Percentiles rank a stretch among this genome's conserved stretches.
Evolutionary conservation across 768 basidiomycete genomes (phyloP).

Genomic region (Podaxis carcinomalis): DNA sequence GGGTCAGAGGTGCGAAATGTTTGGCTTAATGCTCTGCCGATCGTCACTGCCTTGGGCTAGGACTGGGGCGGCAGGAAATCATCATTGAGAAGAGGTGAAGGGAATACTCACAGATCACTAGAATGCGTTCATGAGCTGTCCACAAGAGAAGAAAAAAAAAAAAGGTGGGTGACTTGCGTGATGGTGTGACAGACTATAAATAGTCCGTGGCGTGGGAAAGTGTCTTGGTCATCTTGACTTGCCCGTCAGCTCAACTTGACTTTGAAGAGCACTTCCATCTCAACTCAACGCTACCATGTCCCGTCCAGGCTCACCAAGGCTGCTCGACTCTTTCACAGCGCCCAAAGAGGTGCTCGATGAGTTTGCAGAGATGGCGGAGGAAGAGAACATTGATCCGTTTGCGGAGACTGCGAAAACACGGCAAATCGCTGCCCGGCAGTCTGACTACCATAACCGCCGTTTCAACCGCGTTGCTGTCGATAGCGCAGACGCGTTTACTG

Average conservation of each 20-base stretch:
- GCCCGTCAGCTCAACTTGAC: slow-evolving; percentile 14
- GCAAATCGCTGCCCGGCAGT: slow-evolving; percentile 91
- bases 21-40: slow-evolving; percentile 67
- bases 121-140: not conserved
- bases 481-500: slow-evolving; percentile 74
- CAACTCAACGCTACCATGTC: slow-evolving; percentile 33
- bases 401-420: slow-evolving; percentile 90
- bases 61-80: slow-evolving; percentile 79
- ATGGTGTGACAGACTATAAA: not conserved
- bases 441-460: slow-evolving; percentile 90
- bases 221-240: slow-evolving; percentile 26
- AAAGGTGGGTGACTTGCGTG: not conserved
- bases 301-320: slow-evolving; percentile 58
- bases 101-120: slow-evolving; percentile 1
- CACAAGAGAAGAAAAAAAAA: slow-evolving; percentile 3
- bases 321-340: slow-evolving; percentile 88
- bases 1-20: slow-evolving; percentile 59
- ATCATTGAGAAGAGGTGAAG: slow-evolving; percentile 31
- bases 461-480: slow-evolving; percentile 83
- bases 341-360: slow-evolving; percentile 93
- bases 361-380: slow-evolving; percentile 90
- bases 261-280: slow-evolving; percentile 19
- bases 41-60: slow-evolving; percentile 57
- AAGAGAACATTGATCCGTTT: slow-evolving; percentile 88
- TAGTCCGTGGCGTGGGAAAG: slow-evolving; percentile 28